These are phyloP conservation scores for Triticum timopheevii DNA, from an alignment of 176 grass and related monocot genomes.

Conservation along the genomic window DNA sequence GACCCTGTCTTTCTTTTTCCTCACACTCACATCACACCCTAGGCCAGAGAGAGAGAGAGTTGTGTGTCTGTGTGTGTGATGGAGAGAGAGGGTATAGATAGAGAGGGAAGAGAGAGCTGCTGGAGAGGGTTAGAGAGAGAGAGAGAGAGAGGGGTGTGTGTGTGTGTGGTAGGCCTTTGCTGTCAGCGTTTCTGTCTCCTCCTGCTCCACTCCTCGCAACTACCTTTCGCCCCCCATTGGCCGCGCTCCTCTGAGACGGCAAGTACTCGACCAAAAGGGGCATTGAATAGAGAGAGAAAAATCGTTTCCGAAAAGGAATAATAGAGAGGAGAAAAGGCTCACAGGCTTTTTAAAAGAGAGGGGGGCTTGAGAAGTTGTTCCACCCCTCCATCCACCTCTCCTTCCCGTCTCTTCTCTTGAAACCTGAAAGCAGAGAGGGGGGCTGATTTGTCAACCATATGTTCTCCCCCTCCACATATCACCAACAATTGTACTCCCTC, in stretches of 20 bases:
- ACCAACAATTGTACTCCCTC: neutral
- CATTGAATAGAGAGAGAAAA: conserved; percentile 52
- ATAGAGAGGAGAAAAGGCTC: conserved; percentile 13
- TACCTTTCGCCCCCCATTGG: conserved; percentile 74
- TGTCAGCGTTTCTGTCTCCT: conserved; percentile 56
- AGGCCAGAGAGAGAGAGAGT: neutral
- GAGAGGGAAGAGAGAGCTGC: too few relatives aligned
- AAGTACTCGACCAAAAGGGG: conserved; percentile 75
- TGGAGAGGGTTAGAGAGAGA: neutral
- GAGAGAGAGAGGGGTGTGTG: conserved; percentile 10
- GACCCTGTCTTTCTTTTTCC: conserved; percentile 34
- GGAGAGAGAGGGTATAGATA: too few relatives aligned
- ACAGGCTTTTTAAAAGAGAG: conserved; percentile 10
- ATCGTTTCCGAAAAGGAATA: neutral
- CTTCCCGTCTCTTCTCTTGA: neutral
- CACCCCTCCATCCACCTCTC: neutral
- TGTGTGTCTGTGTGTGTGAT: neutral
- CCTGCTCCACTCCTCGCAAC: conserved; percentile 57
- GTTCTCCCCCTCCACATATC: conserved; percentile 26
- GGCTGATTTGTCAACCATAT: conserved; percentile 36
- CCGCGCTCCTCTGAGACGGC: conserved; percentile 68
- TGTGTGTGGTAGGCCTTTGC: conserved; percentile 42
- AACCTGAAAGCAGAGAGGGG: neutral
- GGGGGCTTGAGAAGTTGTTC: conserved; percentile 47
- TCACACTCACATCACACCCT: conserved; percentile 2